A percentile compares a stretch with the other conserved stretches of the same genome.
phyloP scores from a whole-genome alignment of 108 stramenopile species.

The Skeletonema potamos region DNA sequence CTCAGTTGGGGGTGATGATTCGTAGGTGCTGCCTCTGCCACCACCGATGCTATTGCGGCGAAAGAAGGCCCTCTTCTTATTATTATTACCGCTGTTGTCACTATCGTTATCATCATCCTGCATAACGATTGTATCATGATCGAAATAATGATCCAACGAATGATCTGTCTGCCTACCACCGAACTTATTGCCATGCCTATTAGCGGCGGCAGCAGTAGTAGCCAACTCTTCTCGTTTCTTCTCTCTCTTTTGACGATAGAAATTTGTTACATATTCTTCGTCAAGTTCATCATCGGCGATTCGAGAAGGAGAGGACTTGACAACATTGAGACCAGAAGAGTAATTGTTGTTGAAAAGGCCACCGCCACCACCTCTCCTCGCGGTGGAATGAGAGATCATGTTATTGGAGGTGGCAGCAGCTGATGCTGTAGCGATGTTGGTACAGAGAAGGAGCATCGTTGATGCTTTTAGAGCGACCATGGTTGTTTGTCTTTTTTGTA shows the following conservation, averaged over 20 bases:
- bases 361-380: too few relatives aligned
- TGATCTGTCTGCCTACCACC: neutral
- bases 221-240: neutral
- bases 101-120: neutral
- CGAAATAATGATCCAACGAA: slow-evolving; percentile 4
- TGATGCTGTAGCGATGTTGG: too few relatives aligned
- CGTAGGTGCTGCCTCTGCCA: neutral
- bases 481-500: too few relatives aligned
- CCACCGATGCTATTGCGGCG: neutral
- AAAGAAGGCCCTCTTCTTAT: too few relatives aligned
- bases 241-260: neutral
- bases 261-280: neutral
- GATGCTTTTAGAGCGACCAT: too few relatives aligned
- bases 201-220: too few relatives aligned
- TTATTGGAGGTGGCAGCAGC: too few relatives aligned
- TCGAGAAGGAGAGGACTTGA: neutral
- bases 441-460: too few relatives aligned
- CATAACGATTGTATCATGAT: neutral
- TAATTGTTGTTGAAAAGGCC: neutral
- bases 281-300: neutral
- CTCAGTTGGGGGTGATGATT: too few relatives aligned
- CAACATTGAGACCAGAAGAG: neutral
- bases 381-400: too few relatives aligned
- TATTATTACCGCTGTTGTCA: neutral
- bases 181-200: too few relatives aligned